A percentile compares a stretch with the other conserved stretches of the same genome.
Conservation (phyloP, 2,329 filamentous ascomycete species). For the Colletotrichum noveboracense region DNA sequence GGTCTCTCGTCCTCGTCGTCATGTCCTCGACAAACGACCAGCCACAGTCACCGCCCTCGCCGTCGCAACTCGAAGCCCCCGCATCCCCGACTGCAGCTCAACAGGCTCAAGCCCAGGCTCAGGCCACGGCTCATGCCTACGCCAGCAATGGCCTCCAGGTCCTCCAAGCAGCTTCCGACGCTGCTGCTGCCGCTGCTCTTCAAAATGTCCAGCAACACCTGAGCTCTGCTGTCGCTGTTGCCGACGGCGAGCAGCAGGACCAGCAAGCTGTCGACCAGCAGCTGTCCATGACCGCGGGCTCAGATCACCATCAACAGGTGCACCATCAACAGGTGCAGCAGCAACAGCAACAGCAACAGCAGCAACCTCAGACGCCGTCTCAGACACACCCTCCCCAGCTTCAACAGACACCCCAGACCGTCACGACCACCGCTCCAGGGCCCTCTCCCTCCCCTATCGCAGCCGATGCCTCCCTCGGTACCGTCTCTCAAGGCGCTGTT, state of each 20-base stretch:
- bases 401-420: slow-evolving; percentile 13
- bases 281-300: neutral
- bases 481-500: neutral
- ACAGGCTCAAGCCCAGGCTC: slow-evolving; percentile 1
- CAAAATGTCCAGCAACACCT: slow-evolving; percentile 39
- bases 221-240: slow-evolving; percentile 27
- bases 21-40: slow-evolving; percentile 4
- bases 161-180: slow-evolving; percentile 50
- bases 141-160: slow-evolving; percentile 52
- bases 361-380: slow-evolving; percentile 13
- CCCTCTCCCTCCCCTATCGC: neutral
- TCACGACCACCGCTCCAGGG: neutral
- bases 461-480: neutral
- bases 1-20: neutral
- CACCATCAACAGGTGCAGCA: slow-evolving; percentile 1
- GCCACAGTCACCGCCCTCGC: neutral
- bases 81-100: neutral
- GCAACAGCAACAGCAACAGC: slow-evolving; percentile 19
- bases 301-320: neutral
- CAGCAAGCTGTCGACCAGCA: neutral
- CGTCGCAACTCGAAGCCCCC: neutral
- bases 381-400: slow-evolving; percentile 18
- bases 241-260: slow-evolving; percentile 17
- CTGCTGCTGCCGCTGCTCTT: slow-evolving; percentile 40
- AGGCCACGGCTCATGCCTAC: slow-evolving; percentile 44